Evolutionary conservation across 495 filamentous ascomycete genomes (phyloP).

Genomic region (Penicillium canescens): DNA sequence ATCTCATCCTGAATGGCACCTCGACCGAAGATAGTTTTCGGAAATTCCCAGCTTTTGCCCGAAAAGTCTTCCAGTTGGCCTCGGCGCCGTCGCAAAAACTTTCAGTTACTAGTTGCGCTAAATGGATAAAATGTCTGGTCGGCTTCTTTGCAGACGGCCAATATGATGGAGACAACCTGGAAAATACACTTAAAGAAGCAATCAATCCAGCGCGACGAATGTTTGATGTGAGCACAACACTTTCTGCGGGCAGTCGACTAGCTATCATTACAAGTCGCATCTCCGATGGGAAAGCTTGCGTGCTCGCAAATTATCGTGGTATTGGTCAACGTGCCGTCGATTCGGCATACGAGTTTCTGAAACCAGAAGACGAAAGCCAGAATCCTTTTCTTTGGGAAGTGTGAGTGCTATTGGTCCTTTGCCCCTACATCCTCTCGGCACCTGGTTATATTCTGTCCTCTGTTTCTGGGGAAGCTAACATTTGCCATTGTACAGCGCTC

Average conservation of each 20-base stretch:
- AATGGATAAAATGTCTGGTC: constrained; percentile 1
- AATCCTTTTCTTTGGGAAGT: constrained; percentile 15
- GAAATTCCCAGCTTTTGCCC: constrained; percentile 14
- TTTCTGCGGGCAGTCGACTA: constrained; percentile 4
- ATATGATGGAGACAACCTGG: constrained; percentile 10
- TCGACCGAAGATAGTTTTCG: constrained; percentile 9
- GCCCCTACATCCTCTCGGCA: constrained; percentile 1
- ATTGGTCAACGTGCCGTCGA: not conserved
- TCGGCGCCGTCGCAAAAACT: not conserved
- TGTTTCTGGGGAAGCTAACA: not conserved
- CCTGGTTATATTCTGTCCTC: too few relatives aligned
- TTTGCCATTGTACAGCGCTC: constrained; percentile 5
- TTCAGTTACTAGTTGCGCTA: not conserved
- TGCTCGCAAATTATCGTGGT: constrained; percentile 23
- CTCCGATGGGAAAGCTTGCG: constrained; percentile 18
- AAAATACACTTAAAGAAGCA: constrained; percentile 3
- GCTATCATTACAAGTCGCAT: constrained; percentile 21
- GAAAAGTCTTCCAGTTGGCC: constrained; percentile 6
- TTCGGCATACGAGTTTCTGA: constrained; percentile 18
- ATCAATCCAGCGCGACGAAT: constrained; percentile 8
- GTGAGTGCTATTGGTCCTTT: constrained; percentile 13
- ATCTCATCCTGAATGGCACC: constrained; percentile 2
- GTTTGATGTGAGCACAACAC: constrained; percentile 13
- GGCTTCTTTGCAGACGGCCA: constrained; percentile 11
- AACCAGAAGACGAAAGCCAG: constrained; percentile 5